These are phyloP conservation scores for Acacia crassicarpa DNA, from an alignment of 306 rosid genomes.

Conservation along the genomic window DNA sequence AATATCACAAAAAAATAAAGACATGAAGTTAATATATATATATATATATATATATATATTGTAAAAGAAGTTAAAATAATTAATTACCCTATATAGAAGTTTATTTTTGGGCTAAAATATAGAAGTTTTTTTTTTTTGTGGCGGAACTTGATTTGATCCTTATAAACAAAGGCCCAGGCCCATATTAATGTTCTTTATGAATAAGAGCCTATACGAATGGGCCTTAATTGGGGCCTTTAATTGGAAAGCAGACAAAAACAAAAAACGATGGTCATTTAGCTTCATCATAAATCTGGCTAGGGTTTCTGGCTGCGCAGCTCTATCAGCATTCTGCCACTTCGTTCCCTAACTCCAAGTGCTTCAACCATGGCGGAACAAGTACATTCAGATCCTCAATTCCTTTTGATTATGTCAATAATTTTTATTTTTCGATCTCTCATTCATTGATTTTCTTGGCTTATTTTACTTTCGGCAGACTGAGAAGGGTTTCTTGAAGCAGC, in stretches of 20 bases:
- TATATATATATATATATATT: too few relatives aligned
- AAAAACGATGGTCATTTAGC: neutral
- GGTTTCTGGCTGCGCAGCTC: neutral
- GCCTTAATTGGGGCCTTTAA: neutral
- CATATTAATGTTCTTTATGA: neutral
- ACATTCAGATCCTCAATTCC: neutral
- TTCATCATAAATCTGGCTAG: neutral
- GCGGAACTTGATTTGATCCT: too few relatives aligned
- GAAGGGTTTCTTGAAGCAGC: constrained; percentile 82
- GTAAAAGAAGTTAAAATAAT: too few relatives aligned
- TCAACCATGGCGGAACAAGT: constrained; percentile 52
- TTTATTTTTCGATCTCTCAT: neutral
- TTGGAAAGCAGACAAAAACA: neutral
- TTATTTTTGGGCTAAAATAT: too few relatives aligned
- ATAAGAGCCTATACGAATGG: neutral
- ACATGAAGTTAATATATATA: too few relatives aligned
- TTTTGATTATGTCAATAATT: neutral
- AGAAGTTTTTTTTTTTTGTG: too few relatives aligned
- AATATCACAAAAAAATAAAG: too few relatives aligned
- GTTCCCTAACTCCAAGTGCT: neutral
- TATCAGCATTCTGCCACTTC: neutral
- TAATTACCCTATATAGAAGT: too few relatives aligned
- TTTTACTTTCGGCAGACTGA: constrained; percentile 53
- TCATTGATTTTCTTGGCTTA: neutral
- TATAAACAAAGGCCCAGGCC: neutral